Evolutionary conservation across 2,329 filamentous ascomycete genomes (phyloP).

Genomic region (Colletotrichum tofieldiae): DNA sequence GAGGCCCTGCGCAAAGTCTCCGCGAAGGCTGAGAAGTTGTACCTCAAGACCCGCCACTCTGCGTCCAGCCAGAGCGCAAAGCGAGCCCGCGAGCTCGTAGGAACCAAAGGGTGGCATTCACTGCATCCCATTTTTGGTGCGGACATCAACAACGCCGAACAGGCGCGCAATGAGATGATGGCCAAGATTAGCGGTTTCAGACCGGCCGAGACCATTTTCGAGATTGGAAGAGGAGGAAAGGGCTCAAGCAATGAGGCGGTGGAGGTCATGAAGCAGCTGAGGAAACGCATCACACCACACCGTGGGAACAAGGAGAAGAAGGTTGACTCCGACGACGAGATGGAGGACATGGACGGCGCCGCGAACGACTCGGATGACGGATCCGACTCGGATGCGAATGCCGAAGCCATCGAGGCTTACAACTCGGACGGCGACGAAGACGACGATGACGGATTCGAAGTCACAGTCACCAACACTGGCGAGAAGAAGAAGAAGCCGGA

Average conservation of each 20-base stretch:
- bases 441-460: constrained; percentile 77
- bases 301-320: constrained; percentile 61
- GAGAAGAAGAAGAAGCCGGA: constrained; percentile 60
- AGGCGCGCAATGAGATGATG: constrained; percentile 87
- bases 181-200: constrained; percentile 90
- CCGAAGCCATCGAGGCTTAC: constrained; percentile 50
- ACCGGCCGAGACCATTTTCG: constrained; percentile 96
- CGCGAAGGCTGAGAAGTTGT: constrained; percentile 91
- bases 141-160: constrained; percentile 75
- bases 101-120: constrained; percentile 79
- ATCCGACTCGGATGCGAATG: constrained; percentile 55
- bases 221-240: constrained; percentile 84
- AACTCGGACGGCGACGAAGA: constrained; percentile 62
- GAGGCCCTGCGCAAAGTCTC: constrained; percentile 80
- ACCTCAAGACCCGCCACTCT: constrained; percentile 89
- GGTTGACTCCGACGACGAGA: constrained; percentile 49
- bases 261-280: constrained; percentile 82
- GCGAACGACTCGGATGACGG: constrained; percentile 54
- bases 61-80: constrained; percentile 94
- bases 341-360: constrained; percentile 50
- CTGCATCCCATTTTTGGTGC: constrained; percentile 87
- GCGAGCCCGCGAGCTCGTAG: constrained; percentile 83
- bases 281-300: constrained; percentile 76
- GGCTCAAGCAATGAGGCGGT: constrained; percentile 74
- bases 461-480: constrained; percentile 76